phyloP scores from a whole-genome alignment of 768 basidiomycete species.

The Cyathus striatus region DNA sequence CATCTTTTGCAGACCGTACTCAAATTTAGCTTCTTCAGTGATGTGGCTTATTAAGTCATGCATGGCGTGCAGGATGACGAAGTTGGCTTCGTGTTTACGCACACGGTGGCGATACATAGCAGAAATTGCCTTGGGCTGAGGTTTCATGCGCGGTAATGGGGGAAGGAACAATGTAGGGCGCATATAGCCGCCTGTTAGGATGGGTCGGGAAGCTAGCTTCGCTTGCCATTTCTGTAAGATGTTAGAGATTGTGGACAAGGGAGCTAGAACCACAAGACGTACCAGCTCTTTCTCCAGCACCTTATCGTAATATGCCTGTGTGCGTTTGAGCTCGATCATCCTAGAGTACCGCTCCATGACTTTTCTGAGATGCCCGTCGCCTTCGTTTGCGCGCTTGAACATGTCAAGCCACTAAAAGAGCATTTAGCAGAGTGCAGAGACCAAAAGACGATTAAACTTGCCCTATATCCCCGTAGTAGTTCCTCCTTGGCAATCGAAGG shows the following conservation, averaged over 20 bases:
- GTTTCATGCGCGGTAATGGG: conserved; percentile 75
- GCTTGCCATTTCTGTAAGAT: conserved; percentile 49
- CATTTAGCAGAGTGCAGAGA: not conserved
- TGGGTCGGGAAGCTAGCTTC: conserved; percentile 52
- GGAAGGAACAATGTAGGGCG: conserved; percentile 57
- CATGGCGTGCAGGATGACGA: no score
- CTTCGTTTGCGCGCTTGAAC: conserved; percentile 48
- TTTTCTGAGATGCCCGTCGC: conserved; percentile 38
- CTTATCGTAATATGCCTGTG: conserved; percentile 41
- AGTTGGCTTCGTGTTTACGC: no score
- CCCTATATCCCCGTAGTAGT: conserved; percentile 54
- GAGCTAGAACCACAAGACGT: conserved; percentile 10
- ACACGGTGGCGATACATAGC: conserved; percentile 61
- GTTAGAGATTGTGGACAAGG: conserved; percentile 1
- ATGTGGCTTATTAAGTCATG: no score
- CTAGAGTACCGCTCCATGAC: conserved; percentile 55
- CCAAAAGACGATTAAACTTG: conserved; percentile 20
- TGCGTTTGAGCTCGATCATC: conserved; percentile 45
- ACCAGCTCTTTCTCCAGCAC: conserved; percentile 52
- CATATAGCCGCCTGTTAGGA: conserved; percentile 69
- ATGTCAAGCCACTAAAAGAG: conserved; percentile 50
- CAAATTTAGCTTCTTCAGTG: conserved; percentile 34
- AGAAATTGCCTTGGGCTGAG: conserved; percentile 69
- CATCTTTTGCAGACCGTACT: conserved; percentile 17
- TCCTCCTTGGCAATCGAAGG: conserved; percentile 39